Percentiles rank a stretch among this genome's conserved stretches.
Conservation (phyloP, 2,329 filamentous ascomycete species). For the Xylariaceae sp. region DNA sequence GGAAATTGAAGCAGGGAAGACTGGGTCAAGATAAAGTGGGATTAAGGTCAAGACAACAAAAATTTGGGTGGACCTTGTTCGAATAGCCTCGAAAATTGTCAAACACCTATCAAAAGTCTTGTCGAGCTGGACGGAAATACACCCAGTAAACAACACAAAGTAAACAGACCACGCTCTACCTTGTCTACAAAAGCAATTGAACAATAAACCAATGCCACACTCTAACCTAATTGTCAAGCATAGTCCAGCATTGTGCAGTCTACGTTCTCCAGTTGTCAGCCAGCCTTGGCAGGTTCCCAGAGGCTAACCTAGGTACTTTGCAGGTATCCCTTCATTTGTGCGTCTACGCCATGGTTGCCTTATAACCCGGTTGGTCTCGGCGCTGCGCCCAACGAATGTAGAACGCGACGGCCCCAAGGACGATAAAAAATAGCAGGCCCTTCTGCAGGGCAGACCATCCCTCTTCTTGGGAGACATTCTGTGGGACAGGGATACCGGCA, state of each 20-base stretch:
- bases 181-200: not conserved
- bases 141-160: not conserved
- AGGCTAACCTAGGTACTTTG: too few relatives aligned
- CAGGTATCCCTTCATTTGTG: not conserved
- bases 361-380: slow-evolving; percentile 30
- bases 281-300: too few relatives aligned
- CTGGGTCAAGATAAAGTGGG: slow-evolving; percentile 1
- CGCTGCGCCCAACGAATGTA: slow-evolving; percentile 40
- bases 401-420: slow-evolving; percentile 40
- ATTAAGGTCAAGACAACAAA: slow-evolving; percentile 10
- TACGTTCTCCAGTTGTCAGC: slow-evolving; percentile 1
- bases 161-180: not conserved
- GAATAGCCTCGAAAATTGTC: slow-evolving; percentile 8
- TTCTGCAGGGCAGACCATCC: slow-evolving; percentile 44
- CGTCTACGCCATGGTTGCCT: not conserved
- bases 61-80: slow-evolving; percentile 15
- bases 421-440: slow-evolving; percentile 44
- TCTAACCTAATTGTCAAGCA: too few relatives aligned
- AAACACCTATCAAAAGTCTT: not conserved
- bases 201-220: too few relatives aligned
- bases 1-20: too few relatives aligned
- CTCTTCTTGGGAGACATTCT: slow-evolving; percentile 16
- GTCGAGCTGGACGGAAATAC: not conserved
- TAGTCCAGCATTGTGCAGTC: slow-evolving; percentile 7
- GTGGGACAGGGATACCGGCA: too few relatives aligned